Percentiles rank a stretch among this genome's conserved stretches.
Evolutionary conservation across 352 stramenopile genomes (phyloP).

Genomic region (Globisporangium canariense): DNA sequence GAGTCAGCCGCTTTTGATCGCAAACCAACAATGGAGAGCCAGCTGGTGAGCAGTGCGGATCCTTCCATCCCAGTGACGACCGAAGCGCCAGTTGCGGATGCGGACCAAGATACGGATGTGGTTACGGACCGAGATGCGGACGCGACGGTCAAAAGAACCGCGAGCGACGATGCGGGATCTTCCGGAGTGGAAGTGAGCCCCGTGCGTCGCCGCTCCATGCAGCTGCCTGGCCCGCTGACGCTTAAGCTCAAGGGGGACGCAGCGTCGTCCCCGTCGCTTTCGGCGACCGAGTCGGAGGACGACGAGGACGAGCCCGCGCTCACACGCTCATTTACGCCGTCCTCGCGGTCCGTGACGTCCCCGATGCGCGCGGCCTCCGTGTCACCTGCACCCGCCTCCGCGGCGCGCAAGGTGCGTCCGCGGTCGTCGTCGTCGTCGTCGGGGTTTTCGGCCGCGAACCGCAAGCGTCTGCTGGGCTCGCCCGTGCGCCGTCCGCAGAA

Average conservation of each 20-base stretch:
- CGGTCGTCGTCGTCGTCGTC: conserved; percentile 22
- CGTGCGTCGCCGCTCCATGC: conserved; percentile 9
- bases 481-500: neutral
- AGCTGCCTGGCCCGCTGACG: conserved; percentile 7
- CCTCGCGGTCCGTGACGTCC: conserved; percentile 17
- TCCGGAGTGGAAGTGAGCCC: neutral
- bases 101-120: neutral
- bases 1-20: neutral
- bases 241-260: conserved; percentile 15
- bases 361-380: neutral
- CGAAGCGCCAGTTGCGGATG: conserved; percentile 3
- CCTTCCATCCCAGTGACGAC: neutral
- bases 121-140: neutral
- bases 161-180: neutral
- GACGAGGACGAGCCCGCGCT: conserved; percentile 24
- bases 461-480: conserved; percentile 11
- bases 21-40: neutral
- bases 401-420: conserved; percentile 14
- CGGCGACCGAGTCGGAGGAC: conserved; percentile 54
- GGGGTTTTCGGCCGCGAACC: conserved; percentile 14
- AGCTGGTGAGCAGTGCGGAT: neutral
- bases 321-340: neutral
- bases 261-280: conserved; percentile 25
- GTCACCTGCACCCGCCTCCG: neutral
- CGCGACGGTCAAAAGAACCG: neutral